These are phyloP conservation scores for Lentinula guzmanii DNA, from an alignment of 768 basidiomycete genomes.

Conservation along the genomic window DNA sequence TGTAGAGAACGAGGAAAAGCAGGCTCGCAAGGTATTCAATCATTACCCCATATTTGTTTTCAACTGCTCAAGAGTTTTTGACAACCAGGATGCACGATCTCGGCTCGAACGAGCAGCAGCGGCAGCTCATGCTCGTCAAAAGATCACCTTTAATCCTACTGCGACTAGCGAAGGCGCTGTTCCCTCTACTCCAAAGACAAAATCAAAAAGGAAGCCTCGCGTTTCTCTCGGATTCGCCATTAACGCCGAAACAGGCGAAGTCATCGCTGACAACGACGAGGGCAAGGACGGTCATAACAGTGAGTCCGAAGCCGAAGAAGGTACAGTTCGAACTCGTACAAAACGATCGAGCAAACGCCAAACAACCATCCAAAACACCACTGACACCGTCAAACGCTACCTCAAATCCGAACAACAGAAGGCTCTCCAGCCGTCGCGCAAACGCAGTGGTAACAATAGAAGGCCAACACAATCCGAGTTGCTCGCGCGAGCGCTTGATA, in stretches of 20 bases:
- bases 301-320: slow-evolving; percentile 1
- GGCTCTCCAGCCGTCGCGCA: slow-evolving; percentile 55
- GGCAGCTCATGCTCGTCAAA: slow-evolving; percentile 60
- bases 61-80: not conserved
- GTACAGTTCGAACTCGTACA: not conserved
- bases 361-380: slow-evolving; percentile 68
- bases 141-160: slow-evolving; percentile 62
- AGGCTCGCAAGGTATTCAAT: slow-evolving; percentile 56
- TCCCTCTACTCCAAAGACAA: slow-evolving; percentile 18
- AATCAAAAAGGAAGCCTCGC: slow-evolving; percentile 34
- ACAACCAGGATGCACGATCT: slow-evolving; percentile 43
- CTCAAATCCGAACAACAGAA: slow-evolving; percentile 61
- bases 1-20: slow-evolving; percentile 46
- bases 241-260: slow-evolving; percentile 58
- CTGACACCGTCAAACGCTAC: slow-evolving; percentile 57
- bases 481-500: slow-evolving; percentile 76
- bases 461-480: slow-evolving; percentile 76
- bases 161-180: slow-evolving; percentile 10
- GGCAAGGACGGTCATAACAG: slow-evolving; percentile 15
- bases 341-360: slow-evolving; percentile 57
- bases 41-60: not conserved
- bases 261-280: slow-evolving; percentile 27
- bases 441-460: slow-evolving; percentile 52
- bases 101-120: slow-evolving; percentile 60
- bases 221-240: slow-evolving; percentile 51